phyloP scores from a whole-genome alignment of 257 asterid genomes.

The Anisodus acutangulus region DNA sequence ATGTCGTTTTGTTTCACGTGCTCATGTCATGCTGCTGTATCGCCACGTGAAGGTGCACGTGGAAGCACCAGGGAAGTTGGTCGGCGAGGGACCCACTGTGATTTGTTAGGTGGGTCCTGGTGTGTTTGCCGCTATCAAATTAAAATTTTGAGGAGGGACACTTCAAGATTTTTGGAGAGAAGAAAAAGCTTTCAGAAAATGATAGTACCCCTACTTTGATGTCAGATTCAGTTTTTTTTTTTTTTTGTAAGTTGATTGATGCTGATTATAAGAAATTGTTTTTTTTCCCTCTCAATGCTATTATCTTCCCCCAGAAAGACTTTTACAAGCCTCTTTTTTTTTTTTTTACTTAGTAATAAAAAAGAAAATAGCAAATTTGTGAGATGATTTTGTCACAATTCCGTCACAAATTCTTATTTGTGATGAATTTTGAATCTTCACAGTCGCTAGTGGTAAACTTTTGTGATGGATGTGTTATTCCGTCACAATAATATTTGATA shows the following conservation, averaged over 20 bases:
- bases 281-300: not conserved
- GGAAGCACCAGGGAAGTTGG: constrained; percentile 20
- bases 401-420: too few species aligned
- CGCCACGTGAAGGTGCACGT: constrained; percentile 15
- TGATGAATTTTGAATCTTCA: too few species aligned
- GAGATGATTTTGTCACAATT: too few species aligned
- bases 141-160: not conserved
- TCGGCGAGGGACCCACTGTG: not conserved
- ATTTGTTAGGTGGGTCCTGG: constrained; percentile 20
- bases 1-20: not conserved
- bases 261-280: not conserved
- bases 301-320: not conserved
- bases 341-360: not conserved
- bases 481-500: too few species aligned
- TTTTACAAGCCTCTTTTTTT: not conserved
- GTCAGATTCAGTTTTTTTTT: constrained; percentile 8
- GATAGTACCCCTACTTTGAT: constrained; percentile 12
- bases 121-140: constrained; percentile 28
- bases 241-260: not conserved
- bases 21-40: not conserved
- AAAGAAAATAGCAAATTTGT: too few species aligned
- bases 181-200: not conserved
- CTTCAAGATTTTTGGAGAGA: not conserved
- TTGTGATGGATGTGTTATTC: too few species aligned
- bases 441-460: too few species aligned